Conservation (phyloP, 768 basidiomycete species). For the Psilocybe azurescens region DNA sequence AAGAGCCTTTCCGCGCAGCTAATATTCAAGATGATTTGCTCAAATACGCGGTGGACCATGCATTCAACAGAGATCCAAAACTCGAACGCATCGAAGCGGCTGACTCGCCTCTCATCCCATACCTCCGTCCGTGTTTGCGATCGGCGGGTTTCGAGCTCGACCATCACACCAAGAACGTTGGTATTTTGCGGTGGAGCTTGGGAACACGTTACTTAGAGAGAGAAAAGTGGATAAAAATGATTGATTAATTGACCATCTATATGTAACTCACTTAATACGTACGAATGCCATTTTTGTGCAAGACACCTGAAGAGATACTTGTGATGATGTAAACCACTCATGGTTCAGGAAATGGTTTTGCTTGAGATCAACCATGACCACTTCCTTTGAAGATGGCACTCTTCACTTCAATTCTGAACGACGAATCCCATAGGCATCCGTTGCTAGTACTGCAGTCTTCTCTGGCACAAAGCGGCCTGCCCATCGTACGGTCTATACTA, state of each 20-base stretch:
- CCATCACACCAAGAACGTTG: constrained; percentile 48
- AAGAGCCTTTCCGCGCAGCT: constrained; percentile 62
- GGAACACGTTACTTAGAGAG: constrained; percentile 48
- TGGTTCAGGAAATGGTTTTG: constrained; percentile 7
- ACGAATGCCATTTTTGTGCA: background rate
- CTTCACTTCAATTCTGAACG: constrained; percentile 24
- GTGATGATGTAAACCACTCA: background rate
- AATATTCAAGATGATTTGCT: constrained; percentile 72
- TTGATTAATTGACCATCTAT: background rate
- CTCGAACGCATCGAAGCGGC: constrained; percentile 51
- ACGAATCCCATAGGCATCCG: constrained; percentile 37
- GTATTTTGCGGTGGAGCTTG: constrained; percentile 63
- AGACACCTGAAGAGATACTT: background rate
- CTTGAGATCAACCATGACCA: constrained; percentile 20
- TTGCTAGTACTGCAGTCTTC: constrained; percentile 67
- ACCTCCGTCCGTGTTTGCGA: constrained; percentile 49
- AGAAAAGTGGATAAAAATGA: constrained; percentile 47
- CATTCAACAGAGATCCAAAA: constrained; percentile 51
- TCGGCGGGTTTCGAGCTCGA: constrained; percentile 56
- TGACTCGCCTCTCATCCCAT: constrained; percentile 57
- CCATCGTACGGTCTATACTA: constrained; percentile 56
- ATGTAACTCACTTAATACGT: constrained; percentile 2
- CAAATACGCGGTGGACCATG: constrained; percentile 56
- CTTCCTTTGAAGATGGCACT: constrained; percentile 27
- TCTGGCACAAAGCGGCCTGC: constrained; percentile 57